phyloP scores from a whole-genome alignment of 495 filamentous ascomycete species.

The Hypoxylon cercidicola region DNA sequence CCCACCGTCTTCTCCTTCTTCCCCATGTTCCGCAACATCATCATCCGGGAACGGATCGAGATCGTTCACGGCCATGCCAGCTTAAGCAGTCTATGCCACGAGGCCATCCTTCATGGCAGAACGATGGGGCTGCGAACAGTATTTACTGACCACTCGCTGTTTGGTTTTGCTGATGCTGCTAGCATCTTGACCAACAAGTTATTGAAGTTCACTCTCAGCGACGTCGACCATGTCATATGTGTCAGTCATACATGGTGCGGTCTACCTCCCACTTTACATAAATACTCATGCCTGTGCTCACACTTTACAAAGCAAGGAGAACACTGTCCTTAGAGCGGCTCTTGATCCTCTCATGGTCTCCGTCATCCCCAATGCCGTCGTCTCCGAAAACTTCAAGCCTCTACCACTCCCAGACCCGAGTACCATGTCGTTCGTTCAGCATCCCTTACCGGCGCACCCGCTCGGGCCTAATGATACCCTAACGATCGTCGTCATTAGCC shows the following conservation, averaged over 20 bases:
- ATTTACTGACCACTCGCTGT: conserved; percentile 97
- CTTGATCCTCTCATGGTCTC: conserved; percentile 97
- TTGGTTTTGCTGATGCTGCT: conserved; percentile 95
- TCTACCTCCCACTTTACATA: background rate
- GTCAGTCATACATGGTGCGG: conserved; percentile 95
- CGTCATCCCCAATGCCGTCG: conserved; percentile 96
- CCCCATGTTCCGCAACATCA: conserved; percentile 93
- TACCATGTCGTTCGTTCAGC: conserved; percentile 44
- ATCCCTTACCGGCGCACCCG: conserved; percentile 54
- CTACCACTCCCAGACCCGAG: conserved; percentile 53
- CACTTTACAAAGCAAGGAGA: conserved; percentile 75
- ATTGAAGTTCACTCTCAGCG: conserved; percentile 93
- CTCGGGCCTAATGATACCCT: conserved; percentile 86
- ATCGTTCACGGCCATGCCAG: conserved; percentile 97
- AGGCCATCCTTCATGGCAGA: conserved; percentile 92
- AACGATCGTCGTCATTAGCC: conserved; percentile 96
- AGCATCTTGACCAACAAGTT: conserved; percentile 98
- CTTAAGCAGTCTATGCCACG: conserved; percentile 90
- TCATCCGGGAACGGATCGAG: conserved; percentile 91
- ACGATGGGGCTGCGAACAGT: conserved; percentile 97
- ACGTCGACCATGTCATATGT: conserved; percentile 98
- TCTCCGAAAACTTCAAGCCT: conserved; percentile 93
- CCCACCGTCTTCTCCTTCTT: conserved; percentile 99
- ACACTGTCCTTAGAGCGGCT: conserved; percentile 93
- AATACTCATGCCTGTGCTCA: conserved; percentile 11